These are phyloP conservation scores for Alternaria sp. DNA, from an alignment of 2,329 filamentous ascomycete genomes.

Conservation along the genomic window DNA sequence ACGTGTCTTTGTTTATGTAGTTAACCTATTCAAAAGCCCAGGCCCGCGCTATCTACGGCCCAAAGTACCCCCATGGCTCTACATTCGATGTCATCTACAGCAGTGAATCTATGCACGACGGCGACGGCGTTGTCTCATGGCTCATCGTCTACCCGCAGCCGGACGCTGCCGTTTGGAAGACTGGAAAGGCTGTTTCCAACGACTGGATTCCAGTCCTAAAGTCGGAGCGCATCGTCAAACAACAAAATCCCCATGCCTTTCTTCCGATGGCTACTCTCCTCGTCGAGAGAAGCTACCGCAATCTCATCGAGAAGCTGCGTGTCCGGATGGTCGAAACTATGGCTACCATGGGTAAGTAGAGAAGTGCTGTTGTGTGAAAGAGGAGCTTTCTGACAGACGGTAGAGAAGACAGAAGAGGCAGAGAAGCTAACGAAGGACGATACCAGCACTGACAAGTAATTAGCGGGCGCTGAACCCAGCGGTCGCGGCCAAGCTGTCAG, in stretches of 20 bases:
- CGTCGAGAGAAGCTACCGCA: too few relatives aligned
- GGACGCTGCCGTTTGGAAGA: fast-evolving
- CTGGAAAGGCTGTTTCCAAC: background rate
- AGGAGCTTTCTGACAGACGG: fast-evolving
- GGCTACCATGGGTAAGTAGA: background rate
- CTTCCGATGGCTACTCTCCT: too few relatives aligned
- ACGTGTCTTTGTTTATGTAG: too few relatives aligned
- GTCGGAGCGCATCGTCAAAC: background rate
- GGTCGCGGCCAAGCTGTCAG: background rate
- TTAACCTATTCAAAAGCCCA: background rate
- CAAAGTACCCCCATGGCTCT: background rate
- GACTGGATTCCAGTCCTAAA: background rate
- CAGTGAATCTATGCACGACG: too few relatives aligned
- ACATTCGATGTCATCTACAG: background rate
- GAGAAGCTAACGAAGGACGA: background rate
- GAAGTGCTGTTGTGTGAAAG: fast-evolving
- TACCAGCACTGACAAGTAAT: background rate
- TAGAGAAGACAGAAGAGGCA: background rate
- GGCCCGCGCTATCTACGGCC: background rate
- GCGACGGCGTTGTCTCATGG: background rate
- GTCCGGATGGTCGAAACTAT: background rate
- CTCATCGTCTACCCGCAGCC: background rate
- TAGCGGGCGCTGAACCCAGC: background rate
- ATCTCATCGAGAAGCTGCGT: background rate
- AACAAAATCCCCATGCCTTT: too few relatives aligned